Conservation (phyloP, 805 yeast genomes). For the Candida wancherniae region DNA sequence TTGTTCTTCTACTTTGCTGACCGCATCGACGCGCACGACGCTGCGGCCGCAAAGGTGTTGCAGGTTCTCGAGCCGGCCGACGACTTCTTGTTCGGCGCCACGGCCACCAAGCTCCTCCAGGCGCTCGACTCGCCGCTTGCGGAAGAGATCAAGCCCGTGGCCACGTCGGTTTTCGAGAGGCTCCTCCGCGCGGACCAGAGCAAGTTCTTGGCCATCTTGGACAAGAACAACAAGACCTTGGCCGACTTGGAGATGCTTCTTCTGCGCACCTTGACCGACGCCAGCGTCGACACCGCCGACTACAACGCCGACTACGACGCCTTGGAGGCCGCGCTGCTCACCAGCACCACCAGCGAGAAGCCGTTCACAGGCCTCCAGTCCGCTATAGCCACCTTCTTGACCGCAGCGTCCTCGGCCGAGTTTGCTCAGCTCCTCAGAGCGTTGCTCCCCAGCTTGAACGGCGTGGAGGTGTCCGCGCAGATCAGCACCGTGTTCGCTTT, state of each 20-base stretch:
- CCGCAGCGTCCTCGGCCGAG: constrained; percentile 28
- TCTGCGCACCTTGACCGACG: constrained; percentile 52
- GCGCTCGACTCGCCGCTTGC: constrained; percentile 6
- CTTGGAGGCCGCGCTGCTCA: constrained; percentile 1
- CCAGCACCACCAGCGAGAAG: neutral
- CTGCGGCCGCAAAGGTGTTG: constrained; percentile 20
- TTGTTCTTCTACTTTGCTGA: constrained; percentile 26
- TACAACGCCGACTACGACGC: constrained; percentile 9
- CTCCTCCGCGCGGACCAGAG: constrained; percentile 19
- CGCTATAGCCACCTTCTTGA: constrained; percentile 30
- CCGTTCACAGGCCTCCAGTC: constrained; percentile 10
- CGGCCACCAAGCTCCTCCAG: constrained; percentile 12
- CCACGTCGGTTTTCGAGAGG: constrained; percentile 19
- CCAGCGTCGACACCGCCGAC: constrained; percentile 22
- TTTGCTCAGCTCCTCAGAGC: constrained; percentile 40
- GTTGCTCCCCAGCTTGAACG: constrained; percentile 42
- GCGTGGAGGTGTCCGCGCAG: constrained; percentile 9
- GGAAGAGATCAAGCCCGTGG: constrained; percentile 16
- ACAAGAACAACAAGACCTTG: constrained; percentile 16
- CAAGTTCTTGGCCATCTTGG: constrained; percentile 20
- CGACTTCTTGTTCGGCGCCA: constrained; percentile 14
- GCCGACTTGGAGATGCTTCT: constrained; percentile 50
- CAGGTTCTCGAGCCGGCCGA: constrained; percentile 18
- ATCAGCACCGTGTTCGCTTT: constrained; percentile 6
- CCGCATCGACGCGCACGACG: constrained; percentile 16